Conservation (phyloP, 1,284 basidiomycete species). For the Sparassis latifolia region DNA sequence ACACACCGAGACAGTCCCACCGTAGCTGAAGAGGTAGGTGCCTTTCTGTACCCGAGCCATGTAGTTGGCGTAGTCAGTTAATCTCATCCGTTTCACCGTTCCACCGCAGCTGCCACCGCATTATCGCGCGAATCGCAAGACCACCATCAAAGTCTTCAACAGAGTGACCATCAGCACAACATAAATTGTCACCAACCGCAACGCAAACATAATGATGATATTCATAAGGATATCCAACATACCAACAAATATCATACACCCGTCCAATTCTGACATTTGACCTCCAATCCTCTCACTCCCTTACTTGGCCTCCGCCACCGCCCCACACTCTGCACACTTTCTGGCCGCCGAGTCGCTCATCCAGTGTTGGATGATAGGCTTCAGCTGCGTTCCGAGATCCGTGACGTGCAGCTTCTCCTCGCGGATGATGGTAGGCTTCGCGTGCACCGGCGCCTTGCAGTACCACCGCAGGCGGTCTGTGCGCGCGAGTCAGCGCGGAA, state of each 20-base stretch:
- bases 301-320: constrained; percentile 59
- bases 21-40: too few species aligned
- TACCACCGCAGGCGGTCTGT: constrained; percentile 95
- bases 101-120: too few species aligned
- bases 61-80: too few species aligned
- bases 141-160: too few species aligned
- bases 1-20: too few species aligned
- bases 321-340: constrained; percentile 66
- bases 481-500: not conserved
- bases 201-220: too few species aligned
- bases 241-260: not conserved
- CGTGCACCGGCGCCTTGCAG: constrained; percentile 67
- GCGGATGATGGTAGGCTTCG: constrained; percentile 75
- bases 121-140: too few species aligned
- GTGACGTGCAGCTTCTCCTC: constrained; percentile 87
- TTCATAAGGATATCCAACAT: too few species aligned
- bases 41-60: too few species aligned
- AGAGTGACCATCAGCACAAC: too few species aligned
- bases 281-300: not conserved
- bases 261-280: not conserved
- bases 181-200: too few species aligned
- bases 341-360: constrained; percentile 53
- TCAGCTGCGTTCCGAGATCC: constrained; percentile 90
- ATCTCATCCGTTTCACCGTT: too few species aligned
- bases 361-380: constrained; percentile 86